Evolutionary conservation across 1,284 basidiomycete species (phyloP).

Genomic region (Porogramme epimiltina): DNA sequence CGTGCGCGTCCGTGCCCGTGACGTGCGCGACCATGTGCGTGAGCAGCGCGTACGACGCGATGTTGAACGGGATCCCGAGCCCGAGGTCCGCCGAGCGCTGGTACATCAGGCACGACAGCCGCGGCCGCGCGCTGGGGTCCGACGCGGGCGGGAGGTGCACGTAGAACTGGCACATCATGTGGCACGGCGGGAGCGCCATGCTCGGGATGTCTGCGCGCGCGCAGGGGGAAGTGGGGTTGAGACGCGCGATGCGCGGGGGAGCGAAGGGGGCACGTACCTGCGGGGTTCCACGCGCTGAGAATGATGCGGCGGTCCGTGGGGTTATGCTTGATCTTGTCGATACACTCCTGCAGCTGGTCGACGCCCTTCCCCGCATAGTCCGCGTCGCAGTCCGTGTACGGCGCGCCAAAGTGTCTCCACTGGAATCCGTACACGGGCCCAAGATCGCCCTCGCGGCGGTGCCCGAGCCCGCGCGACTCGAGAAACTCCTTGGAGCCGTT

Average conservation of each 20-base stretch:
- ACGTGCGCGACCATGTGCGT: constrained; percentile 96
- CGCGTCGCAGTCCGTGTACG: constrained; percentile 81
- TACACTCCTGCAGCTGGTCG: constrained; percentile 89
- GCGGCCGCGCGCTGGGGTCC: constrained; percentile 58
- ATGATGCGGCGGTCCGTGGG: constrained; percentile 97
- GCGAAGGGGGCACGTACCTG: constrained; percentile 56
- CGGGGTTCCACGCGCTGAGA: constrained; percentile 96
- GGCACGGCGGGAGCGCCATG: constrained; percentile 98
- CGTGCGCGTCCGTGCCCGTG: constrained; percentile 84
- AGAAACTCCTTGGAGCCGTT: constrained; percentile 91
- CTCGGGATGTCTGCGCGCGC: constrained; percentile 71
- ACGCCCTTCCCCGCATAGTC: constrained; percentile 91
- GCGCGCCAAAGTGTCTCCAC: constrained; percentile 97
- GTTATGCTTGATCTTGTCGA: constrained; percentile 89
- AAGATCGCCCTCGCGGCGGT: constrained; percentile 90
- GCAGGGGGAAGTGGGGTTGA: not conserved
- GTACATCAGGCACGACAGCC: constrained; percentile 95
- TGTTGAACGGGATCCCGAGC: constrained; percentile 98
- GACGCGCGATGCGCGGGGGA: not conserved
- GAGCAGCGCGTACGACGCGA: constrained; percentile 95
- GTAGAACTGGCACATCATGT: constrained; percentile 99
- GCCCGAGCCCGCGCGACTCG: constrained; percentile 79
- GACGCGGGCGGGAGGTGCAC: constrained; percentile 76
- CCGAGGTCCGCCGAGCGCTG: constrained; percentile 97
- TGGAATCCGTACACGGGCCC: constrained; percentile 99